Base-by-base conservation (phyloP, 1,284 basidiomycete genomes). In the Malassezia restricta region DNA sequence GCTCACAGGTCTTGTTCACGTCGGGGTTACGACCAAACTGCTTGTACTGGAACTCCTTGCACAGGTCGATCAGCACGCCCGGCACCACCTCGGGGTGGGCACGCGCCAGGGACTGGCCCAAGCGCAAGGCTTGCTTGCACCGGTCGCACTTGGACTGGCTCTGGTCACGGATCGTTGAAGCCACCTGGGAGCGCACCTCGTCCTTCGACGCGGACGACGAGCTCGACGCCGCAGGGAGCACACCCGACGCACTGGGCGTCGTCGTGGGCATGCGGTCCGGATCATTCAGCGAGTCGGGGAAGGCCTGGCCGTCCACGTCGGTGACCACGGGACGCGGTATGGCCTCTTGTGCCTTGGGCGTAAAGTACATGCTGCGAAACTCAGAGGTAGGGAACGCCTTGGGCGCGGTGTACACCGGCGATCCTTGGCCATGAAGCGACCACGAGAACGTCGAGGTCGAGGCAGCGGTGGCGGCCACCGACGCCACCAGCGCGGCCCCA, bases 61-160 rank as follows among this genome's bases (percentile, higher is more conserved):
- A 86, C 31, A 85, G 69, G 4, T 76, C 74, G 15, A 83, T 76
- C 3, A 80, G 75, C 20, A 85, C 75, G 3, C 70, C 74, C 3
- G 84, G 79, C 1, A 82, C 81, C 57, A 81, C 74, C 29, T 80
- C 75, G 3, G 84, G 83, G 20, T 79, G 79, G 12, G 81, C 79
- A 41, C 82, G 72, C 0, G 82, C 78, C 37, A 85, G 76, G 60
- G 83, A 80, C 66, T 86, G 84, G 52, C 78, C 81, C 20, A 81
- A 74, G 57, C 81, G 79, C 17, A 87, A 76, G 3, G 77, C 74
- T 5, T 81, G 77, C 56, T 80, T 78, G 71, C 85, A 87, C 58
- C 76, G 77, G 7, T 79, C 77, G 67, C 84, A 87, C 20, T 58
- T 68, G 43, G 69, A 78, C 75, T 37, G 74, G 73, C 29, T 73